These are phyloP conservation scores for Potentilla sterilis DNA, from an alignment of 306 rosid genomes.

Conservation along the genomic window DNA sequence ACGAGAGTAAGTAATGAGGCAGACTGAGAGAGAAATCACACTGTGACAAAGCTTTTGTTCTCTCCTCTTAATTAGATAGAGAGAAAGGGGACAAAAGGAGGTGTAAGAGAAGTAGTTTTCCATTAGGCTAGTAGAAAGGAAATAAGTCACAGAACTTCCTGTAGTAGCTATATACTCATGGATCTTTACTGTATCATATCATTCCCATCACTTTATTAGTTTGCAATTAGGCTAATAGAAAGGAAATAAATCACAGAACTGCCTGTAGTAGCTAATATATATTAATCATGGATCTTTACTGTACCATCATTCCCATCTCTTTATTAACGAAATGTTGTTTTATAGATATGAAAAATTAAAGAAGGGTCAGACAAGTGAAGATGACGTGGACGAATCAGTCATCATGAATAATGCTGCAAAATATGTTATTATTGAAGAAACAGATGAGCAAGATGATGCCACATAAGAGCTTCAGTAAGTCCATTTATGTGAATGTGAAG, in stretches of 20 bases:
- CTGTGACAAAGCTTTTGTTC: background rate
- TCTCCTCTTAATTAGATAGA: background rate
- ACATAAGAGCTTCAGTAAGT: conserved; percentile 31
- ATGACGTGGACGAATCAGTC: conserved; percentile 30
- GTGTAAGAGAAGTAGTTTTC: background rate
- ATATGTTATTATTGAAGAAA: conserved; percentile 88
- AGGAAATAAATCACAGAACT: background rate
- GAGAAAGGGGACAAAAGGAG: background rate
- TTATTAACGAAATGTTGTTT: conserved; percentile 9
- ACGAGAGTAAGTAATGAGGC: background rate
- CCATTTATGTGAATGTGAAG: conserved; percentile 29
- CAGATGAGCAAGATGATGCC: conserved; percentile 61
- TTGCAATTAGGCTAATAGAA: background rate
- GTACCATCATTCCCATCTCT: background rate
- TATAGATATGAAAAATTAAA: conserved; percentile 75
- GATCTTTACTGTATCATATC: background rate
- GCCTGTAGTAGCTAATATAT: background rate
- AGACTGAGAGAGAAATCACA: background rate
- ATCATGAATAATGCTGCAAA: conserved; percentile 51
- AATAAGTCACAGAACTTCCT: background rate
- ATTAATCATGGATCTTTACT: background rate
- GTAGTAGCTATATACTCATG: background rate
- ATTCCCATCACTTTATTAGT: background rate
- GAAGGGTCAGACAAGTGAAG: conserved; percentile 43
- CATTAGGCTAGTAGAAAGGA: background rate